A percentile compares a stretch with the other conserved stretches of the same genome.
Conservation (phyloP, 257 asterid species). For the Solanum peruvianum region DNA sequence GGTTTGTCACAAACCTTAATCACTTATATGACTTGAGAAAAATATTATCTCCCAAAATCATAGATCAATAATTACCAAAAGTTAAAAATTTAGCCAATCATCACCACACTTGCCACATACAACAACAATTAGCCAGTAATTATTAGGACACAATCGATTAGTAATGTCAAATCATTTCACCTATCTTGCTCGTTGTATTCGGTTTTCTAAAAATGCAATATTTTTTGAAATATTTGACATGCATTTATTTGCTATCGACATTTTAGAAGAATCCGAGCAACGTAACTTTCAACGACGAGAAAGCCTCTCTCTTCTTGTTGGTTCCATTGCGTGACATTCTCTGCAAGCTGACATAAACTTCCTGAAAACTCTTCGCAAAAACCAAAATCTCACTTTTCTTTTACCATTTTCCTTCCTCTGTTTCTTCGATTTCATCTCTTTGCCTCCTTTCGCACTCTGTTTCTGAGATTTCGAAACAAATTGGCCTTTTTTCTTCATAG, state of each 20-base stretch:
- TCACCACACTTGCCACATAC: background rate
- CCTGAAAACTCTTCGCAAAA: slow-evolving; percentile 34
- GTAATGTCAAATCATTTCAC: background rate
- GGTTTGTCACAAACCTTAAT: background rate
- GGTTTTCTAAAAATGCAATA: background rate
- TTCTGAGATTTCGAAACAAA: slow-evolving; percentile 22
- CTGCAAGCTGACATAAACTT: slow-evolving; percentile 50
- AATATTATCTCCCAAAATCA: background rate
- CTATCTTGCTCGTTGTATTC: background rate
- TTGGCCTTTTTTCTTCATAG: slow-evolving; percentile 14
- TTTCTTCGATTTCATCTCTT: slow-evolving; percentile 15
- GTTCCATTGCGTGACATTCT: slow-evolving; percentile 67
- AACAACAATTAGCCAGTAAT: background rate
- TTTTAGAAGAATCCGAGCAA: background rate
- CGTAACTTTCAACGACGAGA: background rate
- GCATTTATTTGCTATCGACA: rapidly evolving
- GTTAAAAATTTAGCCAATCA: background rate
- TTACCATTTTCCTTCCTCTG: background rate
- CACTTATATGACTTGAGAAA: background rate
- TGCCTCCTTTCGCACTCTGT: background rate
- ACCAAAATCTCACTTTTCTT: slow-evolving; percentile 16
- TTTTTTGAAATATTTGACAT: background rate
- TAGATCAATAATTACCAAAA: background rate
- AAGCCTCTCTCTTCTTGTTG: slow-evolving; percentile 4
- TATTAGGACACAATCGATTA: background rate